A percentile compares a stretch with the other conserved stretches of the same genome.
Evolutionary conservation across 2,329 filamentous ascomycete genomes (phyloP).

Genomic region (Fusarium ambrosium): DNA sequence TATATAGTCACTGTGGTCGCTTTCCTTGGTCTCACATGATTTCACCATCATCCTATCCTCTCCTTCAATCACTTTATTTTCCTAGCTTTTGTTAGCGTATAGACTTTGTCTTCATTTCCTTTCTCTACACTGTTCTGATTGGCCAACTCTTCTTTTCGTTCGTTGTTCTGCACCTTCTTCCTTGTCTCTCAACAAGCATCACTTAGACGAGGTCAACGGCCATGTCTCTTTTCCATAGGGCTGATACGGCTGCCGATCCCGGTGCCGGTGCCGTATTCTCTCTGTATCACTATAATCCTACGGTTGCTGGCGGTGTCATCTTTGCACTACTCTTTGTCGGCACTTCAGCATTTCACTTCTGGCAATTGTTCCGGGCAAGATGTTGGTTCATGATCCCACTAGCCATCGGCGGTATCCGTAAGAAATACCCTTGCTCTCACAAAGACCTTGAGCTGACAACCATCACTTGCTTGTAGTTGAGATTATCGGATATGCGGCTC

Average conservation of each 20-base stretch:
- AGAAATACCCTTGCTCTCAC: neutral
- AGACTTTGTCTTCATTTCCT: neutral
- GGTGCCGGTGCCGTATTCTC: neutral
- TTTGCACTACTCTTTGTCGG: neutral
- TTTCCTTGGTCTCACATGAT: neutral
- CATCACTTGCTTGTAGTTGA: neutral
- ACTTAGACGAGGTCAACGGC: neutral
- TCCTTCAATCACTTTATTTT: neutral
- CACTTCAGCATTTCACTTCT: neutral
- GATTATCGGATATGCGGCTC: constrained; percentile 3
- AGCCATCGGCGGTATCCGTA: neutral
- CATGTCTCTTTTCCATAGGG: neutral
- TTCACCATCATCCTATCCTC: neutral
- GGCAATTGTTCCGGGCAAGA: neutral
- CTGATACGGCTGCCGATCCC: neutral
- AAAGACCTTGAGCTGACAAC: no score
- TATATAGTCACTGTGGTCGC: neutral
- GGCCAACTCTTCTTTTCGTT: neutral
- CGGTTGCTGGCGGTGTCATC: neutral
- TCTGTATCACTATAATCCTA: neutral
- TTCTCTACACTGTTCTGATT: neutral
- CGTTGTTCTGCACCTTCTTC: neutral
- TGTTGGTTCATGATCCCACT: neutral
- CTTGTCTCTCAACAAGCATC: neutral
- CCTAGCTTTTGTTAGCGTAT: neutral